Evolutionary conservation across 345 rosid genomes (phyloP).

Genomic region (Citrus inodora): DNA sequence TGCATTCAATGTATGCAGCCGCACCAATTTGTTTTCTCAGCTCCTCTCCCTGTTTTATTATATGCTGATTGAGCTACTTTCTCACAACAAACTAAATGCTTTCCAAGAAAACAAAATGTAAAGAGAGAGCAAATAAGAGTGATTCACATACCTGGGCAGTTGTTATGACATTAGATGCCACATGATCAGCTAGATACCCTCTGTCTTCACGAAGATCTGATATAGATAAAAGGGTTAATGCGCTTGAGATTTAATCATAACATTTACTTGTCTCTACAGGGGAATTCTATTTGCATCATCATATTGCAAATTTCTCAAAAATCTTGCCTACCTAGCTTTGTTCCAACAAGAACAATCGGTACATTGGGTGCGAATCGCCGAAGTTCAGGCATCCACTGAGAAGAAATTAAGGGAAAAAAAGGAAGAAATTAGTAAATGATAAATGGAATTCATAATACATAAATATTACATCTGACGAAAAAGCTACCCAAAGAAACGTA

Average conservation of each 20-base stretch:
- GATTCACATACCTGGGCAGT: conserved; percentile 54
- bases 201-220: conserved; percentile 86
- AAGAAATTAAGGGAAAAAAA: background rate
- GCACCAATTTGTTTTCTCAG: conserved; percentile 94
- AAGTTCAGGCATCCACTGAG: conserved; percentile 99
- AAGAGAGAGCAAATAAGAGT: background rate
- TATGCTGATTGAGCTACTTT: background rate
- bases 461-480: background rate
- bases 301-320: background rate
- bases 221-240: background rate
- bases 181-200: conserved; percentile 63
- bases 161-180: conserved; percentile 64
- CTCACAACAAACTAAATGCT: background rate
- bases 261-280: background rate
- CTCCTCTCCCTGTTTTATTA: conserved; percentile 72
- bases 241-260: background rate
- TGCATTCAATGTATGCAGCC: conserved; percentile 93
- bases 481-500: background rate
- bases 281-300: background rate
- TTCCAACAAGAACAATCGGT: conserved; percentile 95
- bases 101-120: too few relatives aligned
- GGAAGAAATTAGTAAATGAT: conserved; percentile 5
- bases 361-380: conserved; percentile 92
- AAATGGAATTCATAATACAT: background rate
- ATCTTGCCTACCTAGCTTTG: conserved; percentile 69